These are phyloP conservation scores for Fusarium nisikadoi DNA, from an alignment of 2,329 filamentous ascomycete genomes.

Conservation along the genomic window DNA sequence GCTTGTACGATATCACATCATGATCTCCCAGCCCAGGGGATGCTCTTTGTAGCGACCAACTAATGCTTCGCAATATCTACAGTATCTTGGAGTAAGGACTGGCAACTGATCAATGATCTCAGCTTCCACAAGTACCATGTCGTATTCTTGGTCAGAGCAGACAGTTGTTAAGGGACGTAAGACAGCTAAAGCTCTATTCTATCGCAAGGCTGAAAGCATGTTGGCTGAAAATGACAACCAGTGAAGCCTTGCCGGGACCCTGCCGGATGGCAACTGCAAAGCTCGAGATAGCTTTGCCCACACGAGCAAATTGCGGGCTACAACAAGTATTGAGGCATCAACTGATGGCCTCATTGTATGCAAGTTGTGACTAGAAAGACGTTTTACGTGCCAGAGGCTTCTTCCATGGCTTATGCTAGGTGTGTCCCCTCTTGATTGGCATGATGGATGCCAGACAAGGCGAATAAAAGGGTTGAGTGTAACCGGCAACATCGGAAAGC, in stretches of 20 bases:
- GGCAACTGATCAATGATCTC: neutral
- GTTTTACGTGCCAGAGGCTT: neutral
- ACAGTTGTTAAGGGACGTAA: neutral
- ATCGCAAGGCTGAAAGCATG: neutral
- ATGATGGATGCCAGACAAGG: slow-evolving; percentile 10
- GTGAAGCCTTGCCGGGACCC: neutral
- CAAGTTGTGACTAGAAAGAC: neutral
- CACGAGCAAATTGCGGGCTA: neutral
- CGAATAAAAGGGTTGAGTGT: slow-evolving; percentile 1
- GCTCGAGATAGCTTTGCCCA: neutral
- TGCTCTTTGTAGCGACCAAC: neutral
- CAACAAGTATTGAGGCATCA: neutral
- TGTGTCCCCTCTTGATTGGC: slow-evolving; percentile 34
- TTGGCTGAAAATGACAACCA: too few species aligned
- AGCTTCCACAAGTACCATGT: neutral
- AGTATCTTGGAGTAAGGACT: neutral
- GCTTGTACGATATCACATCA: neutral
- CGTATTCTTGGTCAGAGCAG: neutral
- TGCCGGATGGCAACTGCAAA: neutral
- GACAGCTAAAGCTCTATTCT: neutral
- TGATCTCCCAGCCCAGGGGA: neutral
- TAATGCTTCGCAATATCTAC: neutral
- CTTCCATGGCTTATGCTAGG: slow-evolving; percentile 1
- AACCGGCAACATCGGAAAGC: neutral
- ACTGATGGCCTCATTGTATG: neutral